Percentiles rank a stretch among this genome's conserved stretches.
Evolutionary conservation across 768 basidiomycete genomes (phyloP).

Genomic region (Lactarius evosmus): DNA sequence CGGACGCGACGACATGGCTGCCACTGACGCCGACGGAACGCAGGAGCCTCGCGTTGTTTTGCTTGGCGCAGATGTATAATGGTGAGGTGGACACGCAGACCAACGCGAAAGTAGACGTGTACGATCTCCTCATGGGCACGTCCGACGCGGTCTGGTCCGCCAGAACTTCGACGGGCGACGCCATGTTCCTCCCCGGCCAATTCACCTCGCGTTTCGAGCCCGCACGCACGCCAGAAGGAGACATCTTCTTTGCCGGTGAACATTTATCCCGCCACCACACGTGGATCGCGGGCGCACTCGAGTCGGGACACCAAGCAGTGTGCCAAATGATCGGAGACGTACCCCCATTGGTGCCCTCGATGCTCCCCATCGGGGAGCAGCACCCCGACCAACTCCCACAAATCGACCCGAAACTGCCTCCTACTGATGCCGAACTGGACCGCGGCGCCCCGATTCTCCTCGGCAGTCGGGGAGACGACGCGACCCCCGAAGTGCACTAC

Average conservation of each 20-base stretch:
- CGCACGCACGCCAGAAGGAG: constrained; percentile 29
- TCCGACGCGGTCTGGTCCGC: constrained; percentile 32
- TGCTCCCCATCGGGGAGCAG: background rate
- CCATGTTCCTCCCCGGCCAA: constrained; percentile 35
- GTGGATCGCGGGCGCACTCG: constrained; percentile 33
- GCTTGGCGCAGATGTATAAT: constrained; percentile 28
- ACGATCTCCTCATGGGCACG: constrained; percentile 28
- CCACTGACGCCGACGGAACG: constrained; percentile 28
- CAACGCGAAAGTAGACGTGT: constrained; percentile 23
- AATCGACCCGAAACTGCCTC: background rate
- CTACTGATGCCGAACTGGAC: background rate
- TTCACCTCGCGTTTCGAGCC: constrained; percentile 29
- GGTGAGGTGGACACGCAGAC: constrained; percentile 15
- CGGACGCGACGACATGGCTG: constrained; percentile 29
- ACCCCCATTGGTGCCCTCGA: background rate
- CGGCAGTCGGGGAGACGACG: background rate
- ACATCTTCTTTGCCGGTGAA: constrained; percentile 33
- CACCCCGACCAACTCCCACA: background rate
- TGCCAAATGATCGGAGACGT: background rate
- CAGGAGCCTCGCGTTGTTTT: constrained; percentile 27
- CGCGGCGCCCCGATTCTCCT: background rate
- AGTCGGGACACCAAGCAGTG: constrained; percentile 9
- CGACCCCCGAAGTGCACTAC: background rate
- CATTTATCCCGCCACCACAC: constrained; percentile 34
- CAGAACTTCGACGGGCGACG: constrained; percentile 31